These are phyloP conservation scores for Talaromyces funiculosus DNA, from an alignment of 2,329 filamentous ascomycete genomes.

Conservation along the genomic window DNA sequence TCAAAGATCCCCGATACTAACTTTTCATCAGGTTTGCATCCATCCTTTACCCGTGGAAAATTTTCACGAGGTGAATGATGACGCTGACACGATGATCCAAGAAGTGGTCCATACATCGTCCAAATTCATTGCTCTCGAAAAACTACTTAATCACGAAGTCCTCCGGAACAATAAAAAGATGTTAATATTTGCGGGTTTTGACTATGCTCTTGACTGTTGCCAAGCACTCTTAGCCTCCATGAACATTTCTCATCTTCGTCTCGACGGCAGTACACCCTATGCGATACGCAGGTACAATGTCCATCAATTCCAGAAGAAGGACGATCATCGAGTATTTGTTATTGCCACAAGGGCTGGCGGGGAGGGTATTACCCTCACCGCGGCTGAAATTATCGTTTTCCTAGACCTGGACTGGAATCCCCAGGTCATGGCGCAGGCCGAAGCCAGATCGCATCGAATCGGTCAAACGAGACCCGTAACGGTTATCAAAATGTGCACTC, in stretches of 20 bases:
- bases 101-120: slow-evolving; percentile 28
- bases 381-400: slow-evolving; percentile 53
- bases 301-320: slow-evolving; percentile 48
- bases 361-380: slow-evolving; percentile 51
- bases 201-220: slow-evolving; percentile 46
- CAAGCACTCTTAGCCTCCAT: slow-evolving; percentile 48
- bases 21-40: slow-evolving; percentile 38
- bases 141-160: slow-evolving; percentile 28
- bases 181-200: slow-evolving; percentile 54
- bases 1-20: background rate
- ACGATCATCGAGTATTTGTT: slow-evolving; percentile 50
- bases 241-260: slow-evolving; percentile 36
- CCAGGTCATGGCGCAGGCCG: slow-evolving; percentile 50
- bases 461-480: slow-evolving; percentile 51
- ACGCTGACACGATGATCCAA: slow-evolving; percentile 33
- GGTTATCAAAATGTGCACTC: slow-evolving; percentile 52
- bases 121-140: slow-evolving; percentile 53
- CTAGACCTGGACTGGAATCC: slow-evolving; percentile 54
- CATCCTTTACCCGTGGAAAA: slow-evolving; percentile 50
- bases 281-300: slow-evolving; percentile 50
- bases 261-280: slow-evolving; percentile 47
- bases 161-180: slow-evolving; percentile 37
- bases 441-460: slow-evolving; percentile 51
- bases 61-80: slow-evolving; percentile 38
- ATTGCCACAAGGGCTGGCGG: slow-evolving; percentile 53